Evolutionary conservation across 352 stramenopile species (phyloP).

Genomic region (Aphanomyces astaci): DNA sequence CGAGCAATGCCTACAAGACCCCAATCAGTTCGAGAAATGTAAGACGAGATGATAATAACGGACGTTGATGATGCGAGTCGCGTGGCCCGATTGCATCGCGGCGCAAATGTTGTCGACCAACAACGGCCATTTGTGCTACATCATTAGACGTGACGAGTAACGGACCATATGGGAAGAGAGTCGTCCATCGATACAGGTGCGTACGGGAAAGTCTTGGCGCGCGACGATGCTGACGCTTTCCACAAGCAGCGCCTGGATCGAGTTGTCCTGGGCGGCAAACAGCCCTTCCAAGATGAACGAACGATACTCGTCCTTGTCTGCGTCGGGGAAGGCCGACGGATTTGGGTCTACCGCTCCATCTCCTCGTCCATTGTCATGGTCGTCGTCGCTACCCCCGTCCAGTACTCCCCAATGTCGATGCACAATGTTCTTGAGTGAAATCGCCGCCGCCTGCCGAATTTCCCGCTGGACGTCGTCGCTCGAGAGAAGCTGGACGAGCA

Average conservation of each 20-base stretch:
- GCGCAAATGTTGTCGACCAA: conserved; percentile 81
- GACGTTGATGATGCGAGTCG: conserved; percentile 74
- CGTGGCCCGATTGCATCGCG: conserved; percentile 85
- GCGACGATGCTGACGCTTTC: conserved; percentile 93
- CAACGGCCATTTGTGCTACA: conserved; percentile 78
- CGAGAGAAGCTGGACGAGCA: conserved; percentile 78
- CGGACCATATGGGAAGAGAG: no score
- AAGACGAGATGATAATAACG: background rate
- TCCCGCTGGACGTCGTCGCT: conserved; percentile 60
- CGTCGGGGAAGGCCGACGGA: conserved; percentile 36
- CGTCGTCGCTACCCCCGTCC: conserved; percentile 14
- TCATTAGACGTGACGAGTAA: background rate
- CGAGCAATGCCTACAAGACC: conserved; percentile 81
- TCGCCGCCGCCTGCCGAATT: conserved; percentile 88
- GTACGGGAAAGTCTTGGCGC: conserved; percentile 90
- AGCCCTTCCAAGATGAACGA: conserved; percentile 44
- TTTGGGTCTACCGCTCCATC: no score
- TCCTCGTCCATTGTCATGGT: conserved; percentile 56
- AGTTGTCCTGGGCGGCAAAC: conserved; percentile 83
- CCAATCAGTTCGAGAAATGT: background rate
- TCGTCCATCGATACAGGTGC: background rate
- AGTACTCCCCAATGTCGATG: conserved; percentile 89
- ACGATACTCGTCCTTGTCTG: conserved; percentile 25
- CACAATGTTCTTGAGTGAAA: conserved; percentile 95
- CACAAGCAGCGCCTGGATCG: conserved; percentile 85